A percentile compares a stretch with the other conserved stretches of the same genome.
Conservation (phyloP, 2,329 filamentous ascomycete species). For the Pseudonectria foliicola region DNA sequence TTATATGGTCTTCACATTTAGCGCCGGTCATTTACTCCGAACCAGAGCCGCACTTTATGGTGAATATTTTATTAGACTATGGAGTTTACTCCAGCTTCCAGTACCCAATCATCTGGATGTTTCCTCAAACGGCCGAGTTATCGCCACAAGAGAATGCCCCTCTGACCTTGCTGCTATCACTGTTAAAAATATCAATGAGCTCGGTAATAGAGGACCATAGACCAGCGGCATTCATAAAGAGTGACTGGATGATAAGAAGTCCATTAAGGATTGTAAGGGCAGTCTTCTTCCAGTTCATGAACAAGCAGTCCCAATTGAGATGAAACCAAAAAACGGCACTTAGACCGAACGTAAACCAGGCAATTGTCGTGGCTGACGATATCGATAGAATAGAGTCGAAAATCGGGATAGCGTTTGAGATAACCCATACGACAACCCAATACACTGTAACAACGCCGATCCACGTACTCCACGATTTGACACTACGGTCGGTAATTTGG, state of each 20-base stretch:
- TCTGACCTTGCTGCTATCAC: slow-evolving; percentile 15
- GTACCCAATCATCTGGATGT: too few species aligned
- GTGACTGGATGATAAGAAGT: slow-evolving; percentile 22
- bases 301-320: slow-evolving; percentile 20
- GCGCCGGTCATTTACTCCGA: too few species aligned
- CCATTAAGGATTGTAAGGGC: slow-evolving; percentile 17
- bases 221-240: slow-evolving; percentile 29
- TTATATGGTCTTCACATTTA: too few species aligned
- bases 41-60: too few species aligned
- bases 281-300: slow-evolving; percentile 16
- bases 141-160: slow-evolving; percentile 28
- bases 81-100: too few species aligned
- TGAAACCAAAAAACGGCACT: slow-evolving; percentile 29
- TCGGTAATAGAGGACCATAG: slow-evolving; percentile 26
- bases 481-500: slow-evolving; percentile 24
- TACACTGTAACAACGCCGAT: slow-evolving; percentile 24
- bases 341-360: slow-evolving; percentile 30
- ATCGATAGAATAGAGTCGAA: slow-evolving; percentile 31
- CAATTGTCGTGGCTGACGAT: slow-evolving; percentile 27
- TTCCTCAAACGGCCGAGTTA: slow-evolving; percentile 24
- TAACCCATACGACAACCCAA: slow-evolving; percentile 26
- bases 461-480: slow-evolving; percentile 29
- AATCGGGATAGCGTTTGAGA: slow-evolving; percentile 29
- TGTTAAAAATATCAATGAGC: slow-evolving; percentile 22
- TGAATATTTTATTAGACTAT: too few species aligned